Evolutionary conservation across 169 alveolate genomes (phyloP).

Genomic region (Fabrea salina): DNA sequence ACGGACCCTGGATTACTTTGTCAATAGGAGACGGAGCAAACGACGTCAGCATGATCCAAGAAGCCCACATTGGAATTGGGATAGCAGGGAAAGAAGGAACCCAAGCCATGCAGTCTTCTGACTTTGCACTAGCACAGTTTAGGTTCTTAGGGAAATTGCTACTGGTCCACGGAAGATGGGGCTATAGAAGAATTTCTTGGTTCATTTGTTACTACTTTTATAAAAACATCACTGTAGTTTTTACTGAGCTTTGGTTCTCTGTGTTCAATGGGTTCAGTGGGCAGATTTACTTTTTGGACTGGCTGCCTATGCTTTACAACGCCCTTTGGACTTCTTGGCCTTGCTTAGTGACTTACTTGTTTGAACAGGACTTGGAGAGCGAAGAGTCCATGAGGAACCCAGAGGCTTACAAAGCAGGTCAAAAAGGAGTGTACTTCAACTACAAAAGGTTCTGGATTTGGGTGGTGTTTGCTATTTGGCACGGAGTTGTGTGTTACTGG

Average conservation of each 20-base stretch:
- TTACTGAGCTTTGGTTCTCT: slow-evolving; percentile 63
- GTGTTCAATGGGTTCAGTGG: slow-evolving; percentile 67
- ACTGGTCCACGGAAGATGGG: slow-evolving; percentile 61
- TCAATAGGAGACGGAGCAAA: slow-evolving; percentile 80
- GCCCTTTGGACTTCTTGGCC: slow-evolving; percentile 69
- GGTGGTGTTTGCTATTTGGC: background rate
- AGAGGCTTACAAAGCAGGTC: background rate
- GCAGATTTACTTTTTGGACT: slow-evolving; percentile 60
- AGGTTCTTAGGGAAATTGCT: slow-evolving; percentile 39
- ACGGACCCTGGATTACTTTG: slow-evolving; percentile 48
- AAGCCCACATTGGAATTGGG: slow-evolving; percentile 98
- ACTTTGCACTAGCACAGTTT: slow-evolving; percentile 46
- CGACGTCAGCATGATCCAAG: slow-evolving; percentile 72
- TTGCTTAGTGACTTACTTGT: slow-evolving; percentile 52
- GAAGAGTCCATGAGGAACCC: background rate
- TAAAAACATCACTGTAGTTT: slow-evolving; percentile 62
- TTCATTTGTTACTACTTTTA: slow-evolving; percentile 71
- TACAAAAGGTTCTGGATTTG: background rate
- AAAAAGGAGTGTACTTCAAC: background rate
- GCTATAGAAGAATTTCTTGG: slow-evolving; percentile 56
- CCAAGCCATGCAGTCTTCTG: slow-evolving; percentile 73
- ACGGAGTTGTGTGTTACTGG: background rate
- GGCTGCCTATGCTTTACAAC: slow-evolving; percentile 59
- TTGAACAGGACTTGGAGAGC: slow-evolving; percentile 27
- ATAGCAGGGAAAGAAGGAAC: slow-evolving; percentile 96